Conservation (phyloP, 805 yeast genomes). For the Jamesozyma lodderae region DNA sequence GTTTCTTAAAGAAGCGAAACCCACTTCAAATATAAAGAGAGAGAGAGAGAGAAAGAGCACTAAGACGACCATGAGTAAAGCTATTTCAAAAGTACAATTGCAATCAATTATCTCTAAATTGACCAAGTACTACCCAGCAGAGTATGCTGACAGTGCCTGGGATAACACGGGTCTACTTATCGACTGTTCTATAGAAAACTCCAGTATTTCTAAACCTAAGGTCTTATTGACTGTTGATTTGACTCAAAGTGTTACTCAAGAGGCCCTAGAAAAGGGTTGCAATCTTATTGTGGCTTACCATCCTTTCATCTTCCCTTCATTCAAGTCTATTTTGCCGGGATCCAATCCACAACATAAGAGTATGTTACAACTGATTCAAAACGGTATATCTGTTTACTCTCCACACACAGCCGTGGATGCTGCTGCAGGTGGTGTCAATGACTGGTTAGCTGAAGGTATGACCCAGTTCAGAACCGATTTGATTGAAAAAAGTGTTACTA, state of each 20-base stretch:
- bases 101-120: conserved; percentile 43
- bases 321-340: conserved; percentile 57
- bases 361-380: conserved; percentile 58
- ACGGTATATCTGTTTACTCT: conserved; percentile 80
- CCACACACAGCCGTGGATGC: conserved; percentile 98
- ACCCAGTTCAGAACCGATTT: conserved; percentile 21
- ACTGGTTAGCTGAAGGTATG: conserved; percentile 69
- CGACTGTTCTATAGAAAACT: conserved; percentile 42
- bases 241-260: conserved; percentile 74
- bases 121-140: conserved; percentile 70
- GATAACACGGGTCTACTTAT: conserved; percentile 90
- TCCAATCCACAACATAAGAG: conserved; percentile 75
- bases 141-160: conserved; percentile 82
- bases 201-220: conserved; percentile 13
- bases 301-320: conserved; percentile 87
- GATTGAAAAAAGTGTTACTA: conserved; percentile 14
- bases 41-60: no score
- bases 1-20: no score
- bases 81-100: conserved; percentile 28
- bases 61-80: conserved; percentile 25
- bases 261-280: conserved; percentile 53
- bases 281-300: conserved; percentile 76
- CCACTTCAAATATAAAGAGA: no score
- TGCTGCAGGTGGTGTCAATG: conserved; percentile 87
- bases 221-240: conserved; percentile 74